Conservation (phyloP, 371 early-diverging fungal species). For the Mucor saturninus region DNA sequence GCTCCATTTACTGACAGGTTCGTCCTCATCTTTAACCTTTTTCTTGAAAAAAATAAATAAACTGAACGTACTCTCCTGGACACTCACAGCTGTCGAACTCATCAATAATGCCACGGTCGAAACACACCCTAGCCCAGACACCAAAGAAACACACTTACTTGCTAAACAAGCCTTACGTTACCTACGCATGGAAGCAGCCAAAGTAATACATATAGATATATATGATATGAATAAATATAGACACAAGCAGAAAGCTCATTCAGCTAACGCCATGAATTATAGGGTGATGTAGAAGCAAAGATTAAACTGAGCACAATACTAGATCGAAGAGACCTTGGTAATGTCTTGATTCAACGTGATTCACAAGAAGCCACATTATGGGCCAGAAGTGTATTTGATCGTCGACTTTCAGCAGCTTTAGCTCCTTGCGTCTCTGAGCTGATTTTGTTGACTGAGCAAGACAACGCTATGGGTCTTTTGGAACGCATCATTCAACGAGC, state of each 20-base stretch:
- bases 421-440: conserved; percentile 33
- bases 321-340: conserved; percentile 9
- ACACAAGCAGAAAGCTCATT: background rate
- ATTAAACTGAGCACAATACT: conserved; percentile 48
- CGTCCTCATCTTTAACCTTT: background rate
- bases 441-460: conserved; percentile 17
- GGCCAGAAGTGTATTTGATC: conserved; percentile 53
- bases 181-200: conserved; percentile 36
- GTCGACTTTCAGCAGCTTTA: conserved; percentile 42
- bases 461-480: conserved; percentile 17
- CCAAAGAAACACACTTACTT: conserved; percentile 7
- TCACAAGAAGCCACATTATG: conserved; percentile 47
- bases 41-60: background rate
- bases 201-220: conserved; percentile 21
- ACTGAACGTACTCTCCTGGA: background rate
- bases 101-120: conserved; percentile 17
- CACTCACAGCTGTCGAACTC: conserved; percentile 28
- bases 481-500: conserved; percentile 28
- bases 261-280: background rate
- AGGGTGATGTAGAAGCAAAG: conserved; percentile 56
- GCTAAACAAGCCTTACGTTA: conserved; percentile 31
- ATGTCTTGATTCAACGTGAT: conserved; percentile 10
- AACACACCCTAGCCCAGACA: background rate
- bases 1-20: conserved; percentile 31
- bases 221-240: background rate